Evolutionary conservation across 2,329 filamentous ascomycete species (phyloP).

Genomic region (Verticillium dahliae): DNA sequence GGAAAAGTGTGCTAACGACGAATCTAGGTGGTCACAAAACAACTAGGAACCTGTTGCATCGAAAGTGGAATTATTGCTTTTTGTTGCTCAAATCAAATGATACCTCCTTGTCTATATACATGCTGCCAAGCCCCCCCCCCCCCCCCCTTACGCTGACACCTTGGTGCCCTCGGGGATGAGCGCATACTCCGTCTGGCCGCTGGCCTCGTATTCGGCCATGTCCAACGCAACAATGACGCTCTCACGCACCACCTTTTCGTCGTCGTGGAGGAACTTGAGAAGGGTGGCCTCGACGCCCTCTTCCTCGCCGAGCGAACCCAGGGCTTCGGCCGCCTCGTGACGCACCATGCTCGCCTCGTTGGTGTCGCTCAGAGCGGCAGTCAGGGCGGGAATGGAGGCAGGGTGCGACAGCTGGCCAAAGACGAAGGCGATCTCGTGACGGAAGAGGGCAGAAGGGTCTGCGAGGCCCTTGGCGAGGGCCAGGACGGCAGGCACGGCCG

Average conservation of each 20-base stretch:
- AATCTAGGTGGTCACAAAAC: slow-evolving; percentile 48
- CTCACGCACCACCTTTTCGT: slow-evolving; percentile 88
- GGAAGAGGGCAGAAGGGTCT: slow-evolving; percentile 86
- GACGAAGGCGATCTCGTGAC: slow-evolving; percentile 96
- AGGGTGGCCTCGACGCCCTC: slow-evolving; percentile 85
- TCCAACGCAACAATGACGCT: slow-evolving; percentile 93
- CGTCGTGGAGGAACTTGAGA: slow-evolving; percentile 78
- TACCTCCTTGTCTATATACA: not conserved
- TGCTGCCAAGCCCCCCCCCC: not conserved
- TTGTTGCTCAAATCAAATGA: not conserved
- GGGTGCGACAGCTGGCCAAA: slow-evolving; percentile 95
- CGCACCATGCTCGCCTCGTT: slow-evolving; percentile 93
- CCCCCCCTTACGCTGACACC: slow-evolving; percentile 25
- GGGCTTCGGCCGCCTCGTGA: slow-evolving; percentile 92
- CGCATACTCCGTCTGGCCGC: slow-evolving; percentile 83
- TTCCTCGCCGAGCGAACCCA: slow-evolving; percentile 89
- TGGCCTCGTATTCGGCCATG: slow-evolving; percentile 96
- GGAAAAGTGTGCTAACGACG: not conserved
- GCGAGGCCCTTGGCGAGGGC: slow-evolving; percentile 79
- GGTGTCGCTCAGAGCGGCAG: slow-evolving; percentile 67
- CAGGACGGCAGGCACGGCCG: slow-evolving; percentile 78
- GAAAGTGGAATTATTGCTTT: not conserved
- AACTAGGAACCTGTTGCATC: slow-evolving; percentile 35
- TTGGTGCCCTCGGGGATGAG: slow-evolving; percentile 64
- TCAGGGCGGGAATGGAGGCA: slow-evolving; percentile 88